These are phyloP conservation scores for Conticribra guillardii DNA, from an alignment of 108 stramenopile genomes.

Conservation along the genomic window DNA sequence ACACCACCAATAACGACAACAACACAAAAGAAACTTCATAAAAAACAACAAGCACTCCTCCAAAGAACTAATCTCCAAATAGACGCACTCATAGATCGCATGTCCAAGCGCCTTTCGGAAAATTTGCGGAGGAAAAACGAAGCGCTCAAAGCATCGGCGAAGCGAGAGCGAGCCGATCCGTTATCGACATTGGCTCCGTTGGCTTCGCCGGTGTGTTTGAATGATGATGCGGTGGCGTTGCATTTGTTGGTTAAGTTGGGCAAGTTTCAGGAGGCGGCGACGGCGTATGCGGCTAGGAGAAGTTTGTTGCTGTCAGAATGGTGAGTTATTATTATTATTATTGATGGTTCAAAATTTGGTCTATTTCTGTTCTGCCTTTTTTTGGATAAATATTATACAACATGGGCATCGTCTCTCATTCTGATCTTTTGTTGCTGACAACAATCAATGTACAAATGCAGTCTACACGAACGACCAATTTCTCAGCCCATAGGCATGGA, in stretches of 20 bases:
- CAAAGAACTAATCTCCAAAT: conserved; percentile 51
- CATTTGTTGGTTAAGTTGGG: conserved; percentile 79
- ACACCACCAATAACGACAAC: conserved; percentile 36
- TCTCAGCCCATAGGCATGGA: conserved; percentile 66
- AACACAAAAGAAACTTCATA: conserved; percentile 58
- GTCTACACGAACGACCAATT: conserved; percentile 82
- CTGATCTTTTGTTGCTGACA: too few species aligned
- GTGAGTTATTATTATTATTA: conserved; percentile 52
- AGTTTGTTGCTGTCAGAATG: conserved; percentile 78
- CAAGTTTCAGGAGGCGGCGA: conserved; percentile 79
- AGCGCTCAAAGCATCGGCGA: conserved; percentile 78
- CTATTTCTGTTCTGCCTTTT: conserved; percentile 5
- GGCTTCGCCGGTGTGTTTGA: conserved; percentile 76
- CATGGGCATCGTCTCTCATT: too few species aligned
- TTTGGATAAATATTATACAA: neutral
- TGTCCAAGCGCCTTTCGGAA: conserved; percentile 76
- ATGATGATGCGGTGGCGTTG: conserved; percentile 77
- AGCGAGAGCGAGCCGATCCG: conserved; percentile 80
- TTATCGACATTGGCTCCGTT: conserved; percentile 63
- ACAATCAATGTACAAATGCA: too few species aligned
- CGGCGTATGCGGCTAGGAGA: conserved; percentile 76
- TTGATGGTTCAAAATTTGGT: neutral
- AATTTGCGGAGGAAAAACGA: conserved; percentile 84
- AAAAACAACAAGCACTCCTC: conserved; percentile 60
- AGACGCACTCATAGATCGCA: conserved; percentile 61